Evolutionary conservation across 345 rosid species (phyloP).

Genomic region (Hibiscus mutabilis): DNA sequence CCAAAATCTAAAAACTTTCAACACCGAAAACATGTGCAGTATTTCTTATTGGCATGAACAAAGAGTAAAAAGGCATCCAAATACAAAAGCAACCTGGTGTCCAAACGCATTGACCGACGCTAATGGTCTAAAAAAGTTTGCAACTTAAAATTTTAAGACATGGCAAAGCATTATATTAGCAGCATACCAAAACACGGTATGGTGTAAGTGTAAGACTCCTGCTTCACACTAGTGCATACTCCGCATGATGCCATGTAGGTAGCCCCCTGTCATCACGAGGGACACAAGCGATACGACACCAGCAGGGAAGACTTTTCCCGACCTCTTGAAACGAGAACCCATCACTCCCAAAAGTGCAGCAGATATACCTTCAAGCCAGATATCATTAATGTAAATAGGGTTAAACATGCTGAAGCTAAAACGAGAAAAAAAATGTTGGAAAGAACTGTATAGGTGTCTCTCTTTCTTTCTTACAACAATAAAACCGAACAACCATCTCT

Average conservation of each 20-base stretch:
- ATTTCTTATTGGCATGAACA: neutral
- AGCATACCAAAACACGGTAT: neutral
- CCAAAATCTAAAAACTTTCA: neutral
- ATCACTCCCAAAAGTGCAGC: conserved; percentile 63
- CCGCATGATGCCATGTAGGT: conserved; percentile 70
- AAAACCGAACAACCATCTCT: neutral
- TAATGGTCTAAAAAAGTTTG: neutral
- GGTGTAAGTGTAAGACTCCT: neutral
- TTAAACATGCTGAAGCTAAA: conserved; percentile 6
- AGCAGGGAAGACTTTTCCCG: conserved; percentile 76
- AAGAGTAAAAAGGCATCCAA: neutral
- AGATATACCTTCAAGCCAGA: conserved; percentile 47
- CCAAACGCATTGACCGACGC: neutral
- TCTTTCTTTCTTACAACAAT: neutral
- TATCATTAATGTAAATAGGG: neutral
- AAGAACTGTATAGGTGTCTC: neutral
- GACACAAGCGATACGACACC: conserved; percentile 80
- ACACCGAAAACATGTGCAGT: neutral
- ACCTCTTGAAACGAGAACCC: conserved; percentile 76
- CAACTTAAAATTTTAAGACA: neutral
- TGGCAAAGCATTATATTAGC: neutral
- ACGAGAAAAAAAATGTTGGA: neutral
- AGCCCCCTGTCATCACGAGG: conserved; percentile 76
- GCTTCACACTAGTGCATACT: conserved; percentile 33
- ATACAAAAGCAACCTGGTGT: neutral